phyloP scores from a whole-genome alignment of 2,329 filamentous ascomycete genomes.

The Aureobasidium sp. region DNA sequence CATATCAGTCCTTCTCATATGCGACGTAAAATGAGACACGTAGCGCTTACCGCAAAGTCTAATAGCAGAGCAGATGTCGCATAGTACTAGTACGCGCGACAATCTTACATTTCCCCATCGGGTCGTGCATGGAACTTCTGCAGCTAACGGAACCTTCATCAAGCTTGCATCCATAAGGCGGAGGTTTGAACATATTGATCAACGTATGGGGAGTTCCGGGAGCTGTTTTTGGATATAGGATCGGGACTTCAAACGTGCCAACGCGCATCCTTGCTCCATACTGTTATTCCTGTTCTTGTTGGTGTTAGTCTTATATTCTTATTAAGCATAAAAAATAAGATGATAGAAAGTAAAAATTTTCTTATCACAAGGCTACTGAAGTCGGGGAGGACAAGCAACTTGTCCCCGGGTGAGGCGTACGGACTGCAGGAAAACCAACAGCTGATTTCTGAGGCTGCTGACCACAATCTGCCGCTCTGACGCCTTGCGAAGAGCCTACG shows the following conservation, averaged over 20 bases:
- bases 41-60: background rate
- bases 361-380: background rate
- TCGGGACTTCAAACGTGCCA: background rate
- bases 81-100: background rate
- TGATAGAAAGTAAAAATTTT: no score
- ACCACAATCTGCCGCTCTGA: background rate
- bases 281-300: background rate
- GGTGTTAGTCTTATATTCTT: background rate
- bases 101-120: background rate
- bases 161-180: background rate
- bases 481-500: background rate
- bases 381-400: background rate
- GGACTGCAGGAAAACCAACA: background rate
- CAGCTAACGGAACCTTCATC: slow-evolving; percentile 7
- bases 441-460: background rate
- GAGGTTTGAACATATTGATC: background rate
- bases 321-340: no score
- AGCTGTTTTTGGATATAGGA: slow-evolving; percentile 2
- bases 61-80: background rate
- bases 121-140: background rate
- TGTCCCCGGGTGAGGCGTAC: background rate
- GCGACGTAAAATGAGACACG: background rate
- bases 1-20: background rate
- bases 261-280: background rate
- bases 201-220: background rate